These are phyloP conservation scores for Coniochaeta ligniaria DNA, from an alignment of 2,329 filamentous ascomycete genomes.

Conservation along the genomic window DNA sequence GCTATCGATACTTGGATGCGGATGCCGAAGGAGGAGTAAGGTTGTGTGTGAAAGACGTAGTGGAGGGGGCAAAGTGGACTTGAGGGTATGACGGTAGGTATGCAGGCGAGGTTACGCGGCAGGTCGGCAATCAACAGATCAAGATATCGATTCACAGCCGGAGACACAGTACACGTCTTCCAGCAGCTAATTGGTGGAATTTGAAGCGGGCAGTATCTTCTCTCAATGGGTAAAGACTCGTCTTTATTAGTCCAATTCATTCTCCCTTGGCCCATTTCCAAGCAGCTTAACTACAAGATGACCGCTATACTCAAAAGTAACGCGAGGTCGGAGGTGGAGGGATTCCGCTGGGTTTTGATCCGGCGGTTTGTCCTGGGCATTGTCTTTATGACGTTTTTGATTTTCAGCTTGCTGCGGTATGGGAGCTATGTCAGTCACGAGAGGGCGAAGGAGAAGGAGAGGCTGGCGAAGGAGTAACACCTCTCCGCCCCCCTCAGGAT, in stretches of 20 bases:
- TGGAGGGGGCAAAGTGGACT: neutral
- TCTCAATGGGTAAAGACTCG: too few relatives aligned
- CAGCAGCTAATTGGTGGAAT: too few relatives aligned
- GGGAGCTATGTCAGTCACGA: constrained; percentile 48
- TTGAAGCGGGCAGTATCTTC: too few relatives aligned
- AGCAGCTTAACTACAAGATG: constrained; percentile 95
- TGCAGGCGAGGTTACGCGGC: too few relatives aligned
- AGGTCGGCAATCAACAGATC: too few relatives aligned
- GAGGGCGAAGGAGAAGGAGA: constrained; percentile 37
- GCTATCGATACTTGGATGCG: constrained; percentile 92
- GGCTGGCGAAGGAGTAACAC: constrained; percentile 18
- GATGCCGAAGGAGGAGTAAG: constrained; percentile 58
- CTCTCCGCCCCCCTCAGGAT: too few relatives aligned
- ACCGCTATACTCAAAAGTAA: constrained; percentile 85
- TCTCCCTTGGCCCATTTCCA: too few relatives aligned
- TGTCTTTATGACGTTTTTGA: constrained; percentile 57
- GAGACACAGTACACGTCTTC: too few relatives aligned
- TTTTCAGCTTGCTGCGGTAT: constrained; percentile 52
- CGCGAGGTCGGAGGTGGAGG: constrained; percentile 85
- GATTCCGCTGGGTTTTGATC: constrained; percentile 77
- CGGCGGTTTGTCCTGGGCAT: constrained; percentile 57
- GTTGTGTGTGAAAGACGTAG: neutral
- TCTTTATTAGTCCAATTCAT: too few relatives aligned
- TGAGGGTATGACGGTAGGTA: too few relatives aligned
- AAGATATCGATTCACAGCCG: too few relatives aligned